These are phyloP conservation scores for Leccinum sublutescens DNA, from an alignment of 768 basidiomycete genomes.

Conservation along the genomic window DNA sequence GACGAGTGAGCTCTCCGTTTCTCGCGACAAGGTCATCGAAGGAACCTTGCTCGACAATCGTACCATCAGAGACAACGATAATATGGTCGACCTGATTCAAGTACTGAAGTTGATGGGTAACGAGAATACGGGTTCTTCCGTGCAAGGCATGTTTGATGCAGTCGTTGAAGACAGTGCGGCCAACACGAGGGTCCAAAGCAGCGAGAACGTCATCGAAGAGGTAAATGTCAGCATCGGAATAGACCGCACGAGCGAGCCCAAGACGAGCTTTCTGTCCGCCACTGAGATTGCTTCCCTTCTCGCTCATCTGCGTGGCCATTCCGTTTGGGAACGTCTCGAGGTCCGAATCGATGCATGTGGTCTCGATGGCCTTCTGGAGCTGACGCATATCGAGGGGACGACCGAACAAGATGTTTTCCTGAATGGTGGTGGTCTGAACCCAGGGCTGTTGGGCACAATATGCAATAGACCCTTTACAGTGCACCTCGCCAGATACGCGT, in stretches of 20 bases:
- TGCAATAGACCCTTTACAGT: constrained; percentile 26
- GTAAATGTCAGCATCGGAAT: constrained; percentile 41
- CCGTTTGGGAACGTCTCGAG: constrained; percentile 29
- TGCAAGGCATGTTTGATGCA: constrained; percentile 24
- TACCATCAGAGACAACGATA: constrained; percentile 45
- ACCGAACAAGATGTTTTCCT: constrained; percentile 33
- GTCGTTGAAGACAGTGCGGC: constrained; percentile 32
- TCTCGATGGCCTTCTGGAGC: constrained; percentile 28
- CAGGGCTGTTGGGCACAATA: constrained; percentile 35
- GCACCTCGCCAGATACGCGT: constrained; percentile 24
- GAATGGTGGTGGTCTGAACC: constrained; percentile 31
- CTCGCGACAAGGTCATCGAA: constrained; percentile 37
- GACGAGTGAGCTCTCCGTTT: constrained; percentile 27
- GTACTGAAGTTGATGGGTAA: constrained; percentile 33
- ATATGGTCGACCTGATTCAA: constrained; percentile 42
- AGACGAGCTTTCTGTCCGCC: constrained; percentile 53
- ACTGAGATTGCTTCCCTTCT: constrained; percentile 43
- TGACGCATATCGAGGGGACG: constrained; percentile 26
- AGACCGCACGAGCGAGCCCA: constrained; percentile 45
- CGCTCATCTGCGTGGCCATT: constrained; percentile 44
- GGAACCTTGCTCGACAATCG: constrained; percentile 44
- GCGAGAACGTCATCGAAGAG: constrained; percentile 48
- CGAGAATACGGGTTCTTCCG: constrained; percentile 28
- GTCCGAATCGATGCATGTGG: constrained; percentile 30
- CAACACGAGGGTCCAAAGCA: constrained; percentile 46